Evolutionary conservation across 208 protist genomes (phyloP), one percentile per base, ranked within the genome.

Genomic region (Leptomonas seymouri): DNA sequence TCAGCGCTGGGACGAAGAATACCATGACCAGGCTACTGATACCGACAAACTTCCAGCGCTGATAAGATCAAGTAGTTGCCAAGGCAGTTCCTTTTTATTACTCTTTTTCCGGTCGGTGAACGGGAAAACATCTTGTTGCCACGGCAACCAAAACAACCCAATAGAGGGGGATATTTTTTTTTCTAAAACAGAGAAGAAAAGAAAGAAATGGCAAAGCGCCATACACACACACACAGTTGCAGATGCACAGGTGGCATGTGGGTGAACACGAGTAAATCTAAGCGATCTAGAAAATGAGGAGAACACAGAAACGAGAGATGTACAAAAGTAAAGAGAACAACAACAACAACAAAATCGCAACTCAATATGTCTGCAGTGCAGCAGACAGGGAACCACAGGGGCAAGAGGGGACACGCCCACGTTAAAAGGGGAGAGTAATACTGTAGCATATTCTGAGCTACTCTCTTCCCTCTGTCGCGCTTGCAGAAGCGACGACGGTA

Each of bases 231-330:
- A 16, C 44, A 28, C 18, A 9, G 48, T 15, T 28, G n/a, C 23
- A 27, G 31, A 30, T 21, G 36, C 28, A 66, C 28, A 46, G 41
- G 31, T 41, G 68, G 65, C 42, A 65, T 39, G 48, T 2, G 12
- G 30, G 28, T 28, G 63, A 48, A 70, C n/a, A 23, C 28, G 15
- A 49, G 51, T 11, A 30, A 41, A 48, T 48, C 30, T 51, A 58
- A 56, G 48, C 2, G 41, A 70, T 31, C 21, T 62, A 62, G 31
- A 50, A 69, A 50, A 70, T 1, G 28, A 57, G 23, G n/a, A 20
- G 39, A 44, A 53, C 39, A 55, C 28, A 45, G 28, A 45, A 41
- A 27, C 34, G 34, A 45, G 45, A 28, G 12, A 15, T 59, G 54
- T 59, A 44, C 31, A 25, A 66, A 44, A 53, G 5, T 9, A 14